Evolutionary conservation across 441 rosid species (phyloP), one percentile per base, ranked within the genome.

Genomic region (Populus tomentosa): DNA sequence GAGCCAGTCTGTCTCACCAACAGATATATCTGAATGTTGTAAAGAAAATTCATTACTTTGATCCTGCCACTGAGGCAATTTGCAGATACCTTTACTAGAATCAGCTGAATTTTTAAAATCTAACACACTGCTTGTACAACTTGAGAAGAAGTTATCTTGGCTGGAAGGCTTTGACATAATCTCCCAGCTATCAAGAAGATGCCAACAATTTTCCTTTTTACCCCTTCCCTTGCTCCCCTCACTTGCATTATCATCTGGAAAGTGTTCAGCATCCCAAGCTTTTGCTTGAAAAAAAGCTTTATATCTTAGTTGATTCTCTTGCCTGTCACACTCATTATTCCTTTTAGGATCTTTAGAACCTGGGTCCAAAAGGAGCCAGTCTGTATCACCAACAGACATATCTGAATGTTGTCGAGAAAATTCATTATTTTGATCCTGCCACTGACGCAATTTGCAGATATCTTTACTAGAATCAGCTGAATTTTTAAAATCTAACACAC

Each of bases 191-290:
- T 67, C 86, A 67, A 69, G 33, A 72, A 67, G 75, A 79, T 65
- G 74, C 75, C 85, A 75, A 78, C 66, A 74, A 67, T 73, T 77
- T 70, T 75, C 72, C 80, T 50, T 79, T 77, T 71, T 85, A 61
- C 73, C 78, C 75, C 78, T 69, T 73, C 73, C 79, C 78, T 79
- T 83, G 79, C 81, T 78, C 81, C 82, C 81, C 80, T 80, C 83
- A 67, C 74, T 67, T 50, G 82, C 71, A 73, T 40, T 74, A 73
- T 83, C 82, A 68, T 84, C 79, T 38, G 77, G 72, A 66, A 78
- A 79, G 74, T 83, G 78, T 73, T 85, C 87, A 85, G 73, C 75
- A 73, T 75, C 75, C 93, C 88, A 71, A 70, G 75, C 67, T 69
- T 66, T 26, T 73, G 78, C 77, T 66, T 61, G 72, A 85, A 68